Conservation (phyloP, 176 grass and related monocot species). For the Sorghum bicolor region DNA sequence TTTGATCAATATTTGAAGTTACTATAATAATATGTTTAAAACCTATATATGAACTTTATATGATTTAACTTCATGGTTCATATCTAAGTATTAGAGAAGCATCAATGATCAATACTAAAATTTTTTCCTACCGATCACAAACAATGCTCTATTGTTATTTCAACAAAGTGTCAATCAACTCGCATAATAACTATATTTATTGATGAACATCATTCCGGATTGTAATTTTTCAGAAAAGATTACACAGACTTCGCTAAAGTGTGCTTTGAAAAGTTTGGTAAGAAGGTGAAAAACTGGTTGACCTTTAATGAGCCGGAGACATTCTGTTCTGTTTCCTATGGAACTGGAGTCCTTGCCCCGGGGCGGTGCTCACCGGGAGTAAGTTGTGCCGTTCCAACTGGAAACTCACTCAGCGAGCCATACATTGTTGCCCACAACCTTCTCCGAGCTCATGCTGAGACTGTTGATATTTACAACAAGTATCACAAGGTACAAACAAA, state of each 20-base stretch:
- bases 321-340: background rate
- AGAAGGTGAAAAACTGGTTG: constrained; percentile 30
- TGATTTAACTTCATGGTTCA: too few relatives aligned
- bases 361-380: background rate
- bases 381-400: background rate
- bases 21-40: too few relatives aligned
- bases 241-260: background rate
- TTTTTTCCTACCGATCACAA: background rate
- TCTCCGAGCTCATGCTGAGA: constrained; percentile 2
- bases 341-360: background rate
- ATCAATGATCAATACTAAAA: too few relatives aligned
- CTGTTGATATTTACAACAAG: background rate
- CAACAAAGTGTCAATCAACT: too few relatives aligned
- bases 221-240: background rate
- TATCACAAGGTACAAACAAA: background rate
- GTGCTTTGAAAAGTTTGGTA: constrained; percentile 12
- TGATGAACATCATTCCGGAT: background rate
- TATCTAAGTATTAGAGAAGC: too few relatives aligned
- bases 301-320: constrained; percentile 30
- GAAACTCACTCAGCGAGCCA: background rate
- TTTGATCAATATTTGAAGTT: too few relatives aligned
- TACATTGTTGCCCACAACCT: background rate
- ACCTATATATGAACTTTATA: too few relatives aligned
- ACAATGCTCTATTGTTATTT: background rate
- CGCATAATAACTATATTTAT: too few relatives aligned